phyloP scores from a whole-genome alignment of 2,329 filamentous ascomycete species.

The Xylogone sp. region DNA sequence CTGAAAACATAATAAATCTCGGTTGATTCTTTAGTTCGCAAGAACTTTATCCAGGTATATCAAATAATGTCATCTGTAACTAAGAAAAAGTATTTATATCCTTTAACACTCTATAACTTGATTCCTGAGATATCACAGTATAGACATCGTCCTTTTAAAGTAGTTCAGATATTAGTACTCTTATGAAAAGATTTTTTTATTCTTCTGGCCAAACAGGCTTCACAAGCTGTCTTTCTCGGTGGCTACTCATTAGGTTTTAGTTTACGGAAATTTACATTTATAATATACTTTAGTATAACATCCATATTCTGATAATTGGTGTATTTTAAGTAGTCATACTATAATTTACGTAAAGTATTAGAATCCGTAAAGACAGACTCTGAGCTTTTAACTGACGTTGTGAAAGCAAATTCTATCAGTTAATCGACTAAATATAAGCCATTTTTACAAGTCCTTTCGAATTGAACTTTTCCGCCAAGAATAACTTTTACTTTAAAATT shows the following conservation, averaged over 20 bases:
- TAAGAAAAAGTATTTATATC: neutral
- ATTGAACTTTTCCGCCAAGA: too few relatives aligned
- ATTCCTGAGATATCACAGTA: neutral
- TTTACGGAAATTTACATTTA: neutral
- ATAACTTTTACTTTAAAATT: too few relatives aligned
- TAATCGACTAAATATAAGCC: too few relatives aligned
- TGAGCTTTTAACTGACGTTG: neutral
- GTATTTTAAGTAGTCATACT: neutral
- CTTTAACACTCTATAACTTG: neutral
- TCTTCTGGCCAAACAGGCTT: neutral
- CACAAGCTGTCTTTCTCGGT: neutral
- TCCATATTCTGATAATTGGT: neutral
- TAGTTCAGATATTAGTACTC: neutral
- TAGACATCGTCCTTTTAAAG: neutral
- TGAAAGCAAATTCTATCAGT: neutral
- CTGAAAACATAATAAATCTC: neutral
- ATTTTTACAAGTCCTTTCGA: too few relatives aligned
- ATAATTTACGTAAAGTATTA: neutral
- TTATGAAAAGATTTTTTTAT: neutral
- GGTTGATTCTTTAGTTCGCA: neutral
- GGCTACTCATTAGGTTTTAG: neutral
- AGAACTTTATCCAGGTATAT: neutral
- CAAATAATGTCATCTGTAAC: neutral
- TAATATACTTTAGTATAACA: neutral
- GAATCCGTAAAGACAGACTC: neutral